Base-by-base conservation (phyloP, 2,329 filamentous ascomycete species). In the Ophiostoma sp. region DNA sequence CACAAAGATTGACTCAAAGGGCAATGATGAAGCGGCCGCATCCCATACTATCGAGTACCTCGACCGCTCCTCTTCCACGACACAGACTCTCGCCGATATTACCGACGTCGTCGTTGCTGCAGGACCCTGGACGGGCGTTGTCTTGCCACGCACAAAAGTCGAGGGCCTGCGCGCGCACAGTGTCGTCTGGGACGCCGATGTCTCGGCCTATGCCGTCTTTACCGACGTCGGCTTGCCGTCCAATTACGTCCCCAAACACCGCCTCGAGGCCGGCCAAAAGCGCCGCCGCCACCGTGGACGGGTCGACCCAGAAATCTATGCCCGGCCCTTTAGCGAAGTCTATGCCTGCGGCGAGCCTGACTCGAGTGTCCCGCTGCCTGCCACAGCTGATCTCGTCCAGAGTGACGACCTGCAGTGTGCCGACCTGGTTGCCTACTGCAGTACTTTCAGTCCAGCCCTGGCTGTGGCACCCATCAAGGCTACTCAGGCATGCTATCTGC, bases 331-430 rank as follows among this genome's bases (percentile, higher is more conserved):
- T 80, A 89, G 92, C 72, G 95, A 97, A 80, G 92, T 97, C 12
- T 99, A 99, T 81, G 95, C 94, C 0, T 99, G 96, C 80, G 96
- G 89, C 61, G 95, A 98, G 79, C 93, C 94, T 28, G 96, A 99
- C 80, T 87, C 87, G 1, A 81, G 86, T 2, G 87, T 93, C 0
- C 91, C 93, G 0, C 86, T 99, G 0, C 96, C 96, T 0, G 85
- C 89, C 2, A 91, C 91, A 0, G 90, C 92, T 2, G 92, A 93
- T 76, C 86, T 91, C 7, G 95, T 98, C 1, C 83, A 91, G 77
- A 89, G 91, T 74, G 95, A 98, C 79, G 87, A 90, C 74, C 82
- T 84, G 7, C 89, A 93, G 74, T 98, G 95, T 82, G 91, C 97
- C 80, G 94, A 97, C 78, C 90, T 99, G 66, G 86, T 94, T 55